Percentiles rank a stretch among this genome's conserved stretches.
Conservation (phyloP, 2,329 filamentous ascomycete species). For the Aspergillus intermedius region DNA sequence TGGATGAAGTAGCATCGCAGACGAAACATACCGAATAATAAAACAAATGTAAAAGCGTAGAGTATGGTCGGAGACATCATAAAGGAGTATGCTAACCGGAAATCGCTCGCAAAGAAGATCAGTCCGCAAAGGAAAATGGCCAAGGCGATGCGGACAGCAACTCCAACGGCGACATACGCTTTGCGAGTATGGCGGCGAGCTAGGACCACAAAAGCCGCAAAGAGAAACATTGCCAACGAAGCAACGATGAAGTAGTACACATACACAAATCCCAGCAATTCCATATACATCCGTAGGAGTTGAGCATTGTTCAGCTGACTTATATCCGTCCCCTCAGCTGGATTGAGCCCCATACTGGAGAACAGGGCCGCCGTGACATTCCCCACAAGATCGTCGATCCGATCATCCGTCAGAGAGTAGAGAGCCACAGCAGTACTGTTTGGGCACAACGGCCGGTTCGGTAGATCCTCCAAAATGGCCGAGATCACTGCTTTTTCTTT, state of each 20-base stretch:
- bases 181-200: slow-evolving; percentile 19
- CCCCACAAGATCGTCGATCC: slow-evolving; percentile 29
- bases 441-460: slow-evolving; percentile 25
- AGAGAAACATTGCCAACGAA: slow-evolving; percentile 30
- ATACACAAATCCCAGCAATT: slow-evolving; percentile 34
- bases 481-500: slow-evolving; percentile 28
- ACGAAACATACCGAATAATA: slow-evolving; percentile 23
- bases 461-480: slow-evolving; percentile 24
- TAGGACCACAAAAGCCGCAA: slow-evolving; percentile 28
- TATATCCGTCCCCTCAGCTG: slow-evolving; percentile 21
- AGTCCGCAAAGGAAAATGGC: slow-evolving; percentile 23
- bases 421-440: slow-evolving; percentile 7
- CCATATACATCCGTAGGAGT: slow-evolving; percentile 32
- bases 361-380: slow-evolving; percentile 37
- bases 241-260: slow-evolving; percentile 35
- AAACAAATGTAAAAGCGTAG: slow-evolving; percentile 26
- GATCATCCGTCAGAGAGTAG: slow-evolving; percentile 20
- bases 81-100: slow-evolving; percentile 30
- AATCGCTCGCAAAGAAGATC: slow-evolving; percentile 25
- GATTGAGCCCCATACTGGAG: slow-evolving; percentile 34
- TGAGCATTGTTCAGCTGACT: slow-evolving; percentile 22
- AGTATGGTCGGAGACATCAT: slow-evolving; percentile 37
- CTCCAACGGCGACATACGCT: slow-evolving; percentile 19
- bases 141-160: slow-evolving; percentile 22
- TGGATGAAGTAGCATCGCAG: neutral